A percentile compares a stretch with the other conserved stretches of the same genome.
phyloP scores from a whole-genome alignment of 495 filamentous ascomycete species.

The Aspergillus sclerotiicarbonarius region DNA sequence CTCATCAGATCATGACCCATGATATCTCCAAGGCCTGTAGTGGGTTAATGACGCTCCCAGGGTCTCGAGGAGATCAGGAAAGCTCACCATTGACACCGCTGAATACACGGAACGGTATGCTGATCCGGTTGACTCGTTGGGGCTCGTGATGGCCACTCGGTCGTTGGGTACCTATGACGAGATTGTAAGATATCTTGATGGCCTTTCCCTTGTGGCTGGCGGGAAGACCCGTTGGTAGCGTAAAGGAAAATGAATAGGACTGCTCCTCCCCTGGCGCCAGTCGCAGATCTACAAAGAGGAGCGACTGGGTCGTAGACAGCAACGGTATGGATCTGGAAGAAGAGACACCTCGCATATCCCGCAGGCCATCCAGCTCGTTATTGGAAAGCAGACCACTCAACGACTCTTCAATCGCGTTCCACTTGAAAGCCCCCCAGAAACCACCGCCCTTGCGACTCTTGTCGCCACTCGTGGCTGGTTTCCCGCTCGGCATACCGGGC shows the following conservation, averaged over 20 bases:
- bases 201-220: constrained; percentile 89
- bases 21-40: constrained; percentile 60
- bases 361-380: constrained; percentile 84
- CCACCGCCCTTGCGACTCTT: constrained; percentile 73
- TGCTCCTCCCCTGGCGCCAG: constrained; percentile 86
- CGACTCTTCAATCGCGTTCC: constrained; percentile 85
- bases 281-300: constrained; percentile 90
- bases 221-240: constrained; percentile 79
- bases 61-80: background rate
- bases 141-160: constrained; percentile 73
- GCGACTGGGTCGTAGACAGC: constrained; percentile 92
- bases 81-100: constrained; percentile 75
- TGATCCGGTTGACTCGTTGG: constrained; percentile 82
- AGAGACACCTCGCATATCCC: constrained; percentile 85
- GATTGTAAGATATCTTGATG: constrained; percentile 88
- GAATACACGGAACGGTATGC: constrained; percentile 91
- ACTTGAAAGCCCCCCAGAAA: constrained; percentile 79
- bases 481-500: constrained; percentile 56
- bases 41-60: background rate
- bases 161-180: constrained; percentile 89
- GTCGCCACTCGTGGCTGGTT: constrained; percentile 42
- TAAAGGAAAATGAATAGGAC: constrained; percentile 81
- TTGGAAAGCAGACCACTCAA: constrained; percentile 81
- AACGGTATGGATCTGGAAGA: constrained; percentile 81
- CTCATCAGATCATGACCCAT: constrained; percentile 86